Percentiles rank a stretch among this genome's conserved stretches.
Conservation (phyloP, 768 basidiomycete species). For the Calocera cornea region DNA sequence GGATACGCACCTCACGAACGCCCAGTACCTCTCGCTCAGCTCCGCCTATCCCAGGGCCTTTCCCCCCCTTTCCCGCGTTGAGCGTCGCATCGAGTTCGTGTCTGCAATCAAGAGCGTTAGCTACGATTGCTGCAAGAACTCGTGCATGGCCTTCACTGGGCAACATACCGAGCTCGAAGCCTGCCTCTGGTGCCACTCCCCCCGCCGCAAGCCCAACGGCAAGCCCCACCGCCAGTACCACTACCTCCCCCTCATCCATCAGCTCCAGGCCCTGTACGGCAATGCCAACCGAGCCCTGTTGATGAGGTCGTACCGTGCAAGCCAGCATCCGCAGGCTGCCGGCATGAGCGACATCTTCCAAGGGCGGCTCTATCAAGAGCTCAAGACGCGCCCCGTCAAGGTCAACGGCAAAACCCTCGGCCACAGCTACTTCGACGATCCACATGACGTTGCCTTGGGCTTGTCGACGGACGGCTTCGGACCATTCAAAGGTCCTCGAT, state of each 20-base stretch:
- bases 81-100: background rate
- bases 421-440: slow-evolving; percentile 28
- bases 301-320: slow-evolving; percentile 19
- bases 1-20: background rate
- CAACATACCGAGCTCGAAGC: slow-evolving; percentile 17
- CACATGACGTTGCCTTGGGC: slow-evolving; percentile 32
- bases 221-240: slow-evolving; percentile 22
- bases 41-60: background rate
- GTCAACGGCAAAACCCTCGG: slow-evolving; percentile 18
- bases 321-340: slow-evolving; percentile 15
- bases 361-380: slow-evolving; percentile 21
- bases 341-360: slow-evolving; percentile 29
- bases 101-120: background rate
- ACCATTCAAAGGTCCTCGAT: slow-evolving; percentile 24
- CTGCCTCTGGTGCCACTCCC: slow-evolving; percentile 30
- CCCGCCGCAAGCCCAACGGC: slow-evolving; percentile 17
- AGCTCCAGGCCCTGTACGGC: slow-evolving; percentile 21
- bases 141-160: slow-evolving; percentile 30
- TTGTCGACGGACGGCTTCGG: slow-evolving; percentile 34
- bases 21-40: background rate
- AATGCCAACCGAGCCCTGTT: slow-evolving; percentile 16
- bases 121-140: slow-evolving; percentile 34
- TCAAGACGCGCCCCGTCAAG: slow-evolving; percentile 18
- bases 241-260: slow-evolving; percentile 31
- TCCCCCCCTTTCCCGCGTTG: background rate